Percentiles rank a stretch among this genome's conserved stretches.
These are phyloP conservation scores for Hericium erinaceus DNA, from an alignment of 768 basidiomycete species.

Conservation along the genomic window DNA sequence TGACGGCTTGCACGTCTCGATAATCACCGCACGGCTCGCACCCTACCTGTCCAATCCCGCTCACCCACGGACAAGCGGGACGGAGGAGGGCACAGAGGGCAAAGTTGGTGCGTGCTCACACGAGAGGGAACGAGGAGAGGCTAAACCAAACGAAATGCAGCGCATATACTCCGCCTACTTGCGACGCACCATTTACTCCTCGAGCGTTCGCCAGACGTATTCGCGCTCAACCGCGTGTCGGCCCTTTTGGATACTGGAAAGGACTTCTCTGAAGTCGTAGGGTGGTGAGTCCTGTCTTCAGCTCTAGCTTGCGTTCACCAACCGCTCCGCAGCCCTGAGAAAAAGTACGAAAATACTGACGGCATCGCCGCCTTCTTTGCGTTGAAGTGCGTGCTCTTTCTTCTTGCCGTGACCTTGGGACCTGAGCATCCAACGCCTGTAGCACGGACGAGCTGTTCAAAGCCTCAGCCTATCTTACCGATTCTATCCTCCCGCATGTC, in stretches of 20 bases:
- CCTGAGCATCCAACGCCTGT: neutral
- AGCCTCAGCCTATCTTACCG: constrained; percentile 66
- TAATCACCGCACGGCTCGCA: neutral
- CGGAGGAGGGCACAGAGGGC: neutral
- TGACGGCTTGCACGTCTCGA: constrained; percentile 38
- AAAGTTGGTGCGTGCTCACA: neutral
- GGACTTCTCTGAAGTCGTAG: constrained; percentile 35
- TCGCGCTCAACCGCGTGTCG: constrained; percentile 62
- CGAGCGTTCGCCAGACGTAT: constrained; percentile 63
- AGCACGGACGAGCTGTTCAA: constrained; percentile 76
- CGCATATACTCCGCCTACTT: constrained; percentile 64
- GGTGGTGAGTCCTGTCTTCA: constrained; percentile 28
- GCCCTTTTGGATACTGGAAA: constrained; percentile 64
- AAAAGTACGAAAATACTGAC: constrained; percentile 58
- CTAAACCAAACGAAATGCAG: constrained; percentile 26
- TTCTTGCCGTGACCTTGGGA: neutral
- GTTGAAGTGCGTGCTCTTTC: constrained; percentile 38
- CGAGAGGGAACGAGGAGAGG: neutral
- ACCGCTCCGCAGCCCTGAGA: constrained; percentile 34
- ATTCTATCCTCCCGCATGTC: constrained; percentile 25
- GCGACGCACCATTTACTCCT: constrained; percentile 71
- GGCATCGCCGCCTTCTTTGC: constrained; percentile 67
- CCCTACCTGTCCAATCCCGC: too few relatives aligned
- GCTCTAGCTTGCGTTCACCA: neutral
- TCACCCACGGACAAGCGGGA: neutral